Conservation (phyloP, 257 asterid species). For the Capsicum rhomboideum region DNA sequence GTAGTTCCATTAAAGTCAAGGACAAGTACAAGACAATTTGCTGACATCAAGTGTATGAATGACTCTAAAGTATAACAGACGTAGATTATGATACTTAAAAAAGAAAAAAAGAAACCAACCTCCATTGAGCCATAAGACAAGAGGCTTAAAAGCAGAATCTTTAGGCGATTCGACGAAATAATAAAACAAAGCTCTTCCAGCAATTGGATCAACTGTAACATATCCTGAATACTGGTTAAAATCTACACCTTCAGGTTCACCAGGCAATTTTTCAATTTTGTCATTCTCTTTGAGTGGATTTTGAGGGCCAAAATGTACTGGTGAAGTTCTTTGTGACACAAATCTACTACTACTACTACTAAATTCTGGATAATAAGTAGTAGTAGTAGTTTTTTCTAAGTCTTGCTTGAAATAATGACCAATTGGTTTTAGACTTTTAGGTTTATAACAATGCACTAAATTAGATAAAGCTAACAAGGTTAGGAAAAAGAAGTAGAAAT, state of each 20-base stretch:
- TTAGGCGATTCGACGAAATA: conserved; percentile 40
- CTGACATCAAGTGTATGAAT: background rate
- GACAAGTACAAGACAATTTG: background rate
- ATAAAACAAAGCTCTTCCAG: conserved; percentile 39
- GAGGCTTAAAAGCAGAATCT: conserved; percentile 25
- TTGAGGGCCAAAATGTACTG: conserved; percentile 1
- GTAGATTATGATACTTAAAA: background rate
- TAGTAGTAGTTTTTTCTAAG: background rate
- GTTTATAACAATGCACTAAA: background rate
- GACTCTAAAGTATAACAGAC: background rate
- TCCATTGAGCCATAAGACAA: conserved; percentile 50
- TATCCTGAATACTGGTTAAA: conserved; percentile 47
- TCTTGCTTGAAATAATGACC: background rate
- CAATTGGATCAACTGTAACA: conserved; percentile 29
- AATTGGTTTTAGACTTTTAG: background rate
- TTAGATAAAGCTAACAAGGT: background rate
- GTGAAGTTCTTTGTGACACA: background rate
- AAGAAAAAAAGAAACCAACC: conserved; percentile 7
- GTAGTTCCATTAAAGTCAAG: background rate
- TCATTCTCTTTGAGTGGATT: conserved; percentile 4
- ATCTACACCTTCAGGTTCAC: conserved; percentile 34
- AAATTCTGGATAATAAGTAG: background rate
- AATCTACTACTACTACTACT: background rate
- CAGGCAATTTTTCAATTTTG: conserved; percentile 16
- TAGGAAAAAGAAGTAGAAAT: background rate